Evolutionary conservation across 1,139 yeast species (phyloP), one percentile per base, ranked within the genome.

Genomic region (Scheffersomyces stambukii): DNA sequence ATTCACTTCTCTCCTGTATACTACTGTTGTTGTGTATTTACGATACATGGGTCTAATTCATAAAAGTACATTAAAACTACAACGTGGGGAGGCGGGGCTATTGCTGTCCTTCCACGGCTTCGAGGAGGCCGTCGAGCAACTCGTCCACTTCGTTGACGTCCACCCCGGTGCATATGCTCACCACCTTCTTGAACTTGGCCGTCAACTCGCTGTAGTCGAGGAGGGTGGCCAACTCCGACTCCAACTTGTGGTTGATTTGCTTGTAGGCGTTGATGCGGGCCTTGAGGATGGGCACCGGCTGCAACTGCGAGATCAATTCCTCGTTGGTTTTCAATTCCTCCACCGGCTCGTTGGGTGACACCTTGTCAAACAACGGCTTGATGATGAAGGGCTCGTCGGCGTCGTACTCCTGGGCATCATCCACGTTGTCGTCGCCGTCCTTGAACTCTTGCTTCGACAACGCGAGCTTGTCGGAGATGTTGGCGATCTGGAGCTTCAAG

Each of bases 121-220:
- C 86, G 16, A 91, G 73, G 29, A 91, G 68, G 4, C 93, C 95
- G 41, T 83, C 93, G 34, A 91, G 68, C 45, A 91, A 69, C 35
- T 74, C 75, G 52, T 91, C 98, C 23, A 89, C 95, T 42, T 81
- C 81, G 42, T 63, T 59, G 23, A 66, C 54, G 25, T 78, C 85
- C 15, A 88, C 93, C 13, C 93, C 91, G 4, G 96, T 83, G 60
- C 97, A 89, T 33, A 86, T 67, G 24, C 96, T 80, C 21, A 91
- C 91, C 13, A 91, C 96, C 45, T 84, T 74, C 47, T 93, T 78
- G 60, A 88, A 91, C 52, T 89, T 89, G 19, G 77, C 70, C 37
- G 94, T 95, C 33, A 89, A 64, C 39, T 74, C 81, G 21, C 75
- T 68, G 33, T 80, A 67, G 31, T 68, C 67, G 24, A 60, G 54